Conservation (phyloP, 768 basidiomycete genomes). For the Termitomyces sp. region DNA sequence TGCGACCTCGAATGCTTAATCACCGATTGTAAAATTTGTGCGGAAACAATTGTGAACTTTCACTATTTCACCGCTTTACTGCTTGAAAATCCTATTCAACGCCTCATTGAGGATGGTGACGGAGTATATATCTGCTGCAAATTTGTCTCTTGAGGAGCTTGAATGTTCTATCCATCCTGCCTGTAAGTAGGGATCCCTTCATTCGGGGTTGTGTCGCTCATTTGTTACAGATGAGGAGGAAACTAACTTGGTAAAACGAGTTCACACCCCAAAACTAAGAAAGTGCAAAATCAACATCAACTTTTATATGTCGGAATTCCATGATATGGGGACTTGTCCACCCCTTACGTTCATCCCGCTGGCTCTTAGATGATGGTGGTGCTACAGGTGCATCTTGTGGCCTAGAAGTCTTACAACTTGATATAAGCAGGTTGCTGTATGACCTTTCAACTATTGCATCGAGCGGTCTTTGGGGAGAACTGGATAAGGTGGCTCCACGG, state of each 20-base stretch:
- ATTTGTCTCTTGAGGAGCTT: not conserved
- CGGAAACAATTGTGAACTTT: not conserved
- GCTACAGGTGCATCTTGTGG: not conserved
- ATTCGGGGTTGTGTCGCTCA: not conserved
- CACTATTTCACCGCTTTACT: not conserved
- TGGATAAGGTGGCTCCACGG: not conserved
- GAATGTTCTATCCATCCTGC: not conserved
- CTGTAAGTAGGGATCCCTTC: not conserved
- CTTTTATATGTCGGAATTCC: no score
- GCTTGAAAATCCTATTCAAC: not conserved
- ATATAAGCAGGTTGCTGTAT: not conserved
- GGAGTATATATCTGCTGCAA: not conserved
- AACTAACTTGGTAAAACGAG: not conserved
- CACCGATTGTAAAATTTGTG: not conserved
- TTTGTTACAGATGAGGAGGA: not conserved
- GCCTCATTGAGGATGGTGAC: not conserved
- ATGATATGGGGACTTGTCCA: not conserved
- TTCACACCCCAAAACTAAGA: not conserved
- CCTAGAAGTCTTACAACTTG: not conserved
- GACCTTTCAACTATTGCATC: not conserved
- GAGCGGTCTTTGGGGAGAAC: not conserved
- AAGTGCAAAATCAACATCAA: not conserved
- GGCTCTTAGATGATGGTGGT: not conserved
- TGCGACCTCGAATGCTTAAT: not conserved
- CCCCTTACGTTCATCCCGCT: not conserved